Conservation (phyloP, 2,329 filamentous ascomycete genomes). For the Ophidiomyces ophidiicola region DNA sequence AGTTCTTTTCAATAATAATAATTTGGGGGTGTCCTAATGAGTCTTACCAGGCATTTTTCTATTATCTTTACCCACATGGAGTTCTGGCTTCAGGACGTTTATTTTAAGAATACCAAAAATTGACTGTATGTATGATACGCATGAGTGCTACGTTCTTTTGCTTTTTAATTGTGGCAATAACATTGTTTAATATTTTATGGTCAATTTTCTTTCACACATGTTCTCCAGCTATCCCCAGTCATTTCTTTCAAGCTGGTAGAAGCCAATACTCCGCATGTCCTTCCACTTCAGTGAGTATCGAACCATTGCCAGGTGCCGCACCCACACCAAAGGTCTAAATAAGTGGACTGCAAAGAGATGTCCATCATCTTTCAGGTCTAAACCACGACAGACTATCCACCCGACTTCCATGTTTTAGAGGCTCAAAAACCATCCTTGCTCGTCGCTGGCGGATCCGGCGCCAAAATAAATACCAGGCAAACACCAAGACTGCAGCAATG, state of each 20-base stretch:
- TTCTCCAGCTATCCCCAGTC: no score
- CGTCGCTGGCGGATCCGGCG: neutral
- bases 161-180: neutral
- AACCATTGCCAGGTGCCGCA: no score
- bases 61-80: neutral
- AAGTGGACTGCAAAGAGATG: no score
- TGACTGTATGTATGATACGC: constrained; percentile 5
- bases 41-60: no score
- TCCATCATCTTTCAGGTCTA: constrained; percentile 4
- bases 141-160: neutral
- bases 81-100: neutral
- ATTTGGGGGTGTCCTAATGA: no score
- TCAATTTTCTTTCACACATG: constrained; percentile 1
- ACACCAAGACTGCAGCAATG: neutral
- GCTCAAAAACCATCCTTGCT: neutral
- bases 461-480: neutral
- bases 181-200: no score
- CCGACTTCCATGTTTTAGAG: neutral
- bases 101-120: neutral
- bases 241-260: no score
- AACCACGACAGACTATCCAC: constrained; percentile 3
- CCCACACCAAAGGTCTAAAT: no score
- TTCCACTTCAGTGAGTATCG: no score
- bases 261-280: no score
- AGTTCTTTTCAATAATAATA: neutral